phyloP scores from a whole-genome alignment of 345 rosid species.

The Brassica rapa region DNA sequence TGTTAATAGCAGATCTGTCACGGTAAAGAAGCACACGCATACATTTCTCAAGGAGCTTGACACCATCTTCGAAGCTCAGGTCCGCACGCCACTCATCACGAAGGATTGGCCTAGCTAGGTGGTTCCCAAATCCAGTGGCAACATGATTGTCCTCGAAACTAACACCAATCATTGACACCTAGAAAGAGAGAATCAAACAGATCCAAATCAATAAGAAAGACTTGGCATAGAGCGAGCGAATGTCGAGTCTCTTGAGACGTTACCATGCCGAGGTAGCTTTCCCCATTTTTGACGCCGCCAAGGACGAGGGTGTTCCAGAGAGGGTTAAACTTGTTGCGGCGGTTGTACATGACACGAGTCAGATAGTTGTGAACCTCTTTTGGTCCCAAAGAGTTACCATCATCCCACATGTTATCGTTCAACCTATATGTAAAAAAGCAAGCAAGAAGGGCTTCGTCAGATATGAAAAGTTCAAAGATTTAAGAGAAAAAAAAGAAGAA shows the following conservation, averaged over 20 bases:
- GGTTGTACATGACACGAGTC: conserved; percentile 90
- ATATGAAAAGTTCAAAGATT: background rate
- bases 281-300: conserved; percentile 94
- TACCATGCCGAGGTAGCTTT: conserved; percentile 95
- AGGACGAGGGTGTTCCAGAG: conserved; percentile 96
- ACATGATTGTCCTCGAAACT: conserved; percentile 89
- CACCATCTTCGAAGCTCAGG: conserved; percentile 91
- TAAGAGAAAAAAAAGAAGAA: background rate
- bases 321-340: conserved; percentile 95
- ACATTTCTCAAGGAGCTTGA: conserved; percentile 88
- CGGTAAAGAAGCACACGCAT: conserved; percentile 98
- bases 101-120: conserved; percentile 92
- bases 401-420: conserved; percentile 99
- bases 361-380: conserved; percentile 96
- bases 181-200: conserved; percentile 5
- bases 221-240: background rate
- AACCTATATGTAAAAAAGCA: conserved; percentile 53
- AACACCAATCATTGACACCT: conserved; percentile 96
- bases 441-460: background rate
- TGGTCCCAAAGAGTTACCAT: conserved; percentile 97
- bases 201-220: conserved; percentile 10
- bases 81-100: conserved; percentile 92
- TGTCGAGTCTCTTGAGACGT: background rate
- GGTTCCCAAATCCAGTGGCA: conserved; percentile 97
- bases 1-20: conserved; percentile 94